These are phyloP conservation scores for Populus hybrid DNA, from an alignment of 441 rosid genomes.

Conservation along the genomic window DNA sequence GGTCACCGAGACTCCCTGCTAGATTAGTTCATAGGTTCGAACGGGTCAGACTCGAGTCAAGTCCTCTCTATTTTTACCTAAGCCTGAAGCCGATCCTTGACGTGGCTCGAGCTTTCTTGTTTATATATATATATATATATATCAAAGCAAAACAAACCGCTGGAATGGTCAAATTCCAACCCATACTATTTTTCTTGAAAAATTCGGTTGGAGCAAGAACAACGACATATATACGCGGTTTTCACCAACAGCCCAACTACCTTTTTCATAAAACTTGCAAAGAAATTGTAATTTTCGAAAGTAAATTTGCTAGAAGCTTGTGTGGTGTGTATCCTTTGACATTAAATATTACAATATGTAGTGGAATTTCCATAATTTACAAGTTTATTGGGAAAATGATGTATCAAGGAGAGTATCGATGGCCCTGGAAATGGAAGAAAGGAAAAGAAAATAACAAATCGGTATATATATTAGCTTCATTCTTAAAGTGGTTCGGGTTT, in stretches of 20 bases:
- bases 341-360: neutral
- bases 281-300: no score
- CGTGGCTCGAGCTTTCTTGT: neutral
- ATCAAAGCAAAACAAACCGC: no score
- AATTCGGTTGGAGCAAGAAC: no score
- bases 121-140: no score
- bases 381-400: neutral
- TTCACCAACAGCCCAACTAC: no score
- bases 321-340: neutral
- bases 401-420: neutral
- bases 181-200: no score
- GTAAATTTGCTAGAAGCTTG: neutral
- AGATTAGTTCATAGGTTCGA: neutral
- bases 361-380: neutral
- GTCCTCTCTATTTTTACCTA: neutral
- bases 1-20: neutral
- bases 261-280: no score
- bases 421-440: neutral
- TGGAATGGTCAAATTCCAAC: no score
- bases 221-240: no score
- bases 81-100: neutral
- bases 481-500: neutral
- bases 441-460: neutral
- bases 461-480: neutral
- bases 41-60: neutral